Conservation (phyloP, 257 asterid genomes). For the Solanum habrochaites region DNA sequence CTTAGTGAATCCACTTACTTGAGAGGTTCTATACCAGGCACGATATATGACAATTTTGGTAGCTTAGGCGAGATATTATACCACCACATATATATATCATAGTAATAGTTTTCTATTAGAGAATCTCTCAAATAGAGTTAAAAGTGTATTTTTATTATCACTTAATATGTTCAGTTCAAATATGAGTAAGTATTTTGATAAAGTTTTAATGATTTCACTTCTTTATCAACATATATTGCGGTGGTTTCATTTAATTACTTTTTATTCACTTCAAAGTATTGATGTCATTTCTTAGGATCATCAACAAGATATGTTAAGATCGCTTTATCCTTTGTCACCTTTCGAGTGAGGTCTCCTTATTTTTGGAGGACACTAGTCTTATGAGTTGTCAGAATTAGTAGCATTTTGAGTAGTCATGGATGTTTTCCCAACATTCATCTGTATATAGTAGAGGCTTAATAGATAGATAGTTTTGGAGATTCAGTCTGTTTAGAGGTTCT, state of each 20-base stretch:
- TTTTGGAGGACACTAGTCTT: background rate
- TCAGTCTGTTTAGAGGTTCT: background rate
- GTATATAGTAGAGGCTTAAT: background rate
- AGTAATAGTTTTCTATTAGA: background rate
- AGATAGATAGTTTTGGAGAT: background rate
- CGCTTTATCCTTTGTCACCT: background rate
- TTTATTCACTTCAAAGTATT: background rate
- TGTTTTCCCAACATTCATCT: background rate
- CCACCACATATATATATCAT: no score
- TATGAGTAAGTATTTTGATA: no score
- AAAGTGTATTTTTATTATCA: no score
- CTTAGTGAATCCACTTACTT: background rate
- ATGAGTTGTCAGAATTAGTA: background rate
- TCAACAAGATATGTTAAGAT: background rate
- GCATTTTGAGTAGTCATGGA: background rate
- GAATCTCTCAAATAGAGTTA: background rate
- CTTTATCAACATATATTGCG: no score
- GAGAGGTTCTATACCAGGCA: background rate
- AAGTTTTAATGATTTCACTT: background rate
- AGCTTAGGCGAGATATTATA: background rate
- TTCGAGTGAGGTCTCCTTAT: background rate
- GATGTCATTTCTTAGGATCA: background rate
- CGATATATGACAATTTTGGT: background rate
- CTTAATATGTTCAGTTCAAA: background rate
- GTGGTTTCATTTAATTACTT: background rate